Base-by-base conservation (phyloP, 2,329 filamentous ascomycete genomes). In the Beauveria sp. region DNA sequence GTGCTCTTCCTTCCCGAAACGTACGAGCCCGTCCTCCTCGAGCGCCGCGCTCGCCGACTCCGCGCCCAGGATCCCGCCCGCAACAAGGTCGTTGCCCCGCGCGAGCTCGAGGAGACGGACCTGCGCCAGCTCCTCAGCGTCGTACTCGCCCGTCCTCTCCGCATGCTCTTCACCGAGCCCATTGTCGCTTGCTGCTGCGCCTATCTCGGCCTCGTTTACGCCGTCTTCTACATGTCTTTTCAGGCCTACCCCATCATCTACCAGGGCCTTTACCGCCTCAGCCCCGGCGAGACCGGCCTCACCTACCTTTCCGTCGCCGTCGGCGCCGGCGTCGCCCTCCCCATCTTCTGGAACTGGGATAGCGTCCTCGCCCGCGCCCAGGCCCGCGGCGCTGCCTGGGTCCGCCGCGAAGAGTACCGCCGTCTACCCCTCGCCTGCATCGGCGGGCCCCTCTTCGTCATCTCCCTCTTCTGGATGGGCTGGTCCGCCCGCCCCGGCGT, bases 181-280 rank as follows among this genome's bases (percentile, higher is more conserved):
- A 88, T 93, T 55, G 88, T 93, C 8, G 78, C 86, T 26, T 87
- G 85, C 54, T 84, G 82, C 1, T 91, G 86, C 70, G 69, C 84
- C 68, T 92, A 91, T 71, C 77, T 92, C 12, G 85, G 89, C 40
- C 77, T 92, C 30, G 80, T 85, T 40, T 92, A 91, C 69, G 81
- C 77, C 54, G 81, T 83, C 65, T 83, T 83, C 68, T 83, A 84
- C 77, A 89, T 92, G 74, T 91, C 85, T 69, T 91, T 93, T 67
- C 85, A 91, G 70, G 87, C 88, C 2, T 92, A 87, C 70, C 86
- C 86, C 1, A 79, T 87, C 63, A 88, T 91, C 64, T 92, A 90
- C 71, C 76, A 81, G 64, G 69, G 74, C 26, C 69, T 85, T 4
- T 91, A 91, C 70, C 75, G 76, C 34, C 83, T 91, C 63, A 83